Evolutionary conservation across 1,139 yeast species (phyloP).

Genomic region (Zygosaccharomyces pseudobailii): DNA sequence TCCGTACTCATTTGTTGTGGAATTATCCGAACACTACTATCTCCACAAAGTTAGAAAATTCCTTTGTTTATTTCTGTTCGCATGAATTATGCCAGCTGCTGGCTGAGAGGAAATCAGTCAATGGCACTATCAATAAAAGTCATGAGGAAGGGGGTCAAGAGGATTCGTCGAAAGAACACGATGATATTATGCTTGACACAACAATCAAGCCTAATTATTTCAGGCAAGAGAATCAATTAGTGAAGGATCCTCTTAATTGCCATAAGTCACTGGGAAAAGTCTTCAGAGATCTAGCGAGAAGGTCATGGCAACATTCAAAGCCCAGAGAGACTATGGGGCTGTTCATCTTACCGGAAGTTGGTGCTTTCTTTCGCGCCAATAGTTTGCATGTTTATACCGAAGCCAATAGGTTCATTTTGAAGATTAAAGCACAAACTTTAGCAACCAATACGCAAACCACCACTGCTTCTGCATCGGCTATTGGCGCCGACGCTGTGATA

Average conservation of each 20-base stretch:
- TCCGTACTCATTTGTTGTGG: slow-evolving; percentile 89
- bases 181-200: slow-evolving; percentile 10
- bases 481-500: slow-evolving; percentile 82
- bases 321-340: slow-evolving; percentile 60
- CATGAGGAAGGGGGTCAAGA: slow-evolving; percentile 19
- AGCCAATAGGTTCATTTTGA: slow-evolving; percentile 79
- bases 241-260: slow-evolving; percentile 33
- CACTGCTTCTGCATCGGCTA: slow-evolving; percentile 51
- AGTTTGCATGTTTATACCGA: slow-evolving; percentile 81
- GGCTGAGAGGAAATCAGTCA: slow-evolving; percentile 18
- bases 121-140: slow-evolving; percentile 3
- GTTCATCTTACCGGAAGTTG: slow-evolving; percentile 57
- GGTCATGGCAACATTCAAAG: slow-evolving; percentile 80
- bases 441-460: slow-evolving; percentile 39
- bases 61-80: slow-evolving; percentile 78
- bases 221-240: slow-evolving; percentile 28
- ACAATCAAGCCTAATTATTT: slow-evolving; percentile 28
- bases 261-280: slow-evolving; percentile 58
- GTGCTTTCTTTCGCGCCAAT: slow-evolving; percentile 71
- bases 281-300: slow-evolving; percentile 79
- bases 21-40: slow-evolving; percentile 72
- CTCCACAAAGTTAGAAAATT: slow-evolving; percentile 67
- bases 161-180: slow-evolving; percentile 7
- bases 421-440: slow-evolving; percentile 39
- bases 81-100: slow-evolving; percentile 46